These are phyloP conservation scores for Xerocomellus intermedius DNA, from an alignment of 768 basidiomycete genomes.

Conservation along the genomic window DNA sequence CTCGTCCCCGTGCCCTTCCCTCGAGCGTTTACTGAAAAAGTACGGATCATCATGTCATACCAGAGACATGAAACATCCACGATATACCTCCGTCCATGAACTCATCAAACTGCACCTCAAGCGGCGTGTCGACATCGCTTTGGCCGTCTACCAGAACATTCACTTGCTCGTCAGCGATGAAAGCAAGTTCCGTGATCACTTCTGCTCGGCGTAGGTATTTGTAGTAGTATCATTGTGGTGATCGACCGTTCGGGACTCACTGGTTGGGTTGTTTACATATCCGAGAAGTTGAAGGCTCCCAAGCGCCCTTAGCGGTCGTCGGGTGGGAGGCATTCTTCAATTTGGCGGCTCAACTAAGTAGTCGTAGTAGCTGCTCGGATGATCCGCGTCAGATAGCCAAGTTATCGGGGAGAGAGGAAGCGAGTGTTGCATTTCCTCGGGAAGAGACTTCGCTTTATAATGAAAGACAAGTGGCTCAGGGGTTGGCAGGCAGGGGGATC, in stretches of 20 bases:
- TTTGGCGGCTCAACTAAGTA: not conserved
- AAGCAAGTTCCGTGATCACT: conserved; percentile 28
- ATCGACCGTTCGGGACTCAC: conserved; percentile 11
- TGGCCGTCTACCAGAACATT: not conserved
- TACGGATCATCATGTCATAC: not conserved
- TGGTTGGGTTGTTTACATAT: conserved; percentile 26
- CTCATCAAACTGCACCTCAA: conserved; percentile 27
- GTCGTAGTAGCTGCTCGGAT: not conserved
- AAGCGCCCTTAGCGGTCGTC: conserved; percentile 14
- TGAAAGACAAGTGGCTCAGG: not conserved
- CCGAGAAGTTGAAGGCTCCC: conserved; percentile 23
- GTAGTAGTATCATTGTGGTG: not conserved
- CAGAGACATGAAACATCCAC: not conserved
- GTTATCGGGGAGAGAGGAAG: not conserved
- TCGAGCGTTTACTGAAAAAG: conserved; percentile 23
- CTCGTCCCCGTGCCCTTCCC: conserved; percentile 17
- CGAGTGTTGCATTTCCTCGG: not conserved
- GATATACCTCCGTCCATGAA: conserved; percentile 28
- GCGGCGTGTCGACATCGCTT: conserved; percentile 3
- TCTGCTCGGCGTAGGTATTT: conserved; percentile 9
- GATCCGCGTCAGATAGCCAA: not conserved
- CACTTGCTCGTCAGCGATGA: conserved; percentile 15
- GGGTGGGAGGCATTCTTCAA: conserved; percentile 21
- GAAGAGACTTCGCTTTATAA: conserved; percentile 10
- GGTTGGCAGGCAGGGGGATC: not conserved